Conservation (phyloP, 495 filamentous ascomycete species). For the Penicillium argentinense region DNA sequence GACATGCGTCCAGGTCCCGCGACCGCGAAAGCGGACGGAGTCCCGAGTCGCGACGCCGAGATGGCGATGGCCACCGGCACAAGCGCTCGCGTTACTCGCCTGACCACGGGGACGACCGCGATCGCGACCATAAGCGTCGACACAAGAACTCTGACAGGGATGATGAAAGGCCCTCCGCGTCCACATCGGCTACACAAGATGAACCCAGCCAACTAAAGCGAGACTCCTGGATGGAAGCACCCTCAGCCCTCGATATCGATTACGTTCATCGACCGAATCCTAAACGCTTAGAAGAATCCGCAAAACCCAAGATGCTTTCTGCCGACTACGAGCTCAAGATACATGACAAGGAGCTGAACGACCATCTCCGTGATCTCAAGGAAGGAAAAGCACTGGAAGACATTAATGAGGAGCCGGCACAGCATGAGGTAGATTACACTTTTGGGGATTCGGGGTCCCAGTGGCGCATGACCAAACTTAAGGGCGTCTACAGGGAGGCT, state of each 20-base stretch:
- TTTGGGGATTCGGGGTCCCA: conserved; percentile 89
- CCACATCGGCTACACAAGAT: conserved; percentile 32
- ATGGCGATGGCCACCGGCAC: conserved; percentile 50
- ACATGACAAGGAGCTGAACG: conserved; percentile 79
- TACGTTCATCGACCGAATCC: conserved; percentile 71
- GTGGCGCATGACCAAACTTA: conserved; percentile 96
- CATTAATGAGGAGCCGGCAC: conserved; percentile 49
- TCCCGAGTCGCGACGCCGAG: conserved; percentile 36
- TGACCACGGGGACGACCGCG: conserved; percentile 42
- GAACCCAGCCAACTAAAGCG: conserved; percentile 51
- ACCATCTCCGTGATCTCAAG: conserved; percentile 62
- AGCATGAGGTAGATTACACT: conserved; percentile 72
- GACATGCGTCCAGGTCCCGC: conserved; percentile 46
- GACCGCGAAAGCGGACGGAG: conserved; percentile 34
- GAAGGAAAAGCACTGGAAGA: conserved; percentile 55
- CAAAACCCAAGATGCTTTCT: conserved; percentile 51
- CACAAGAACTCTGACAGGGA: conserved; percentile 32
- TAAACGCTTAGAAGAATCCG: conserved; percentile 32
- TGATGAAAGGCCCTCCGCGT: conserved; percentile 21
- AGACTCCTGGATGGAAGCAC: conserved; percentile 94
- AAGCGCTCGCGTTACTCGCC: conserved; percentile 53
- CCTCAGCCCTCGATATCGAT: conserved; percentile 77
- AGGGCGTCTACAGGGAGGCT: conserved; percentile 77
- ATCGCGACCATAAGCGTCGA: conserved; percentile 36
- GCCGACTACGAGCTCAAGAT: conserved; percentile 74